A percentile compares a stretch with the other conserved stretches of the same genome.
These are phyloP conservation scores for Ogataea allantospora DNA, from an alignment of 805 yeast species.

Conservation along the genomic window DNA sequence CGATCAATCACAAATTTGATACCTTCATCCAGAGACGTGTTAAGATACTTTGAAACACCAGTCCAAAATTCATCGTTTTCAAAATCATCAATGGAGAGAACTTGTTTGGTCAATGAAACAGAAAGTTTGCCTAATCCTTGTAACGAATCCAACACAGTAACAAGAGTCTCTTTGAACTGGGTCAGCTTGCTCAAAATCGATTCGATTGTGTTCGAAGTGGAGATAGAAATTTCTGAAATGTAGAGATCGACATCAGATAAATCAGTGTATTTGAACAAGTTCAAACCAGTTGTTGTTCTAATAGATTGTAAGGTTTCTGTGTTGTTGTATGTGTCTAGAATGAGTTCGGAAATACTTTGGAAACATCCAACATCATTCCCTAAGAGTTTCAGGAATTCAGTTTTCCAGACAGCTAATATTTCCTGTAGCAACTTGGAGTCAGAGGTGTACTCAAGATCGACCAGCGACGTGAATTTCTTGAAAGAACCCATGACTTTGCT, in stretches of 20 bases:
- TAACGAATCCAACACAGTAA: slow-evolving; percentile 18
- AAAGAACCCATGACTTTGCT: slow-evolving; percentile 26
- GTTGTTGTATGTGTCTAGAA: slow-evolving; percentile 19
- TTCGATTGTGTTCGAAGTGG: slow-evolving; percentile 15
- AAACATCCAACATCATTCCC: slow-evolving; percentile 18
- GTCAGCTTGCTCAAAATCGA: slow-evolving; percentile 18
- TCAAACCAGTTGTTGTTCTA: slow-evolving; percentile 17
- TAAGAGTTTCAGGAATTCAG: slow-evolving; percentile 15
- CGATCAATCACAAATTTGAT: slow-evolving; percentile 13
- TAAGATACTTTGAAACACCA: slow-evolving; percentile 10
- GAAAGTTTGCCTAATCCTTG: slow-evolving; percentile 22
- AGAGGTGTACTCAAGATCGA: slow-evolving; percentile 16
- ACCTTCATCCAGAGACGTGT: slow-evolving; percentile 17
- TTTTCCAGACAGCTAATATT: slow-evolving; percentile 23
- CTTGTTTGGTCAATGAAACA: slow-evolving; percentile 26
- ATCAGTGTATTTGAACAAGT: slow-evolving; percentile 23
- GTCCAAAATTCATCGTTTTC: slow-evolving; percentile 36
- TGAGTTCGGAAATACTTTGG: slow-evolving; percentile 17
- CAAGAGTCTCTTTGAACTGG: slow-evolving; percentile 19
- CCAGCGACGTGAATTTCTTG: slow-evolving; percentile 32
- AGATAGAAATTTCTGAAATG: slow-evolving; percentile 18
- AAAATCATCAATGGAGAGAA: slow-evolving; percentile 36
- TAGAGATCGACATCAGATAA: slow-evolving; percentile 23
- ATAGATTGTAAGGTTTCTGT: slow-evolving; percentile 9
- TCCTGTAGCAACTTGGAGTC: slow-evolving; percentile 14